Base-by-base conservation (phyloP, 768 basidiomycete genomes). In the Glaciozyma martinii region DNA sequence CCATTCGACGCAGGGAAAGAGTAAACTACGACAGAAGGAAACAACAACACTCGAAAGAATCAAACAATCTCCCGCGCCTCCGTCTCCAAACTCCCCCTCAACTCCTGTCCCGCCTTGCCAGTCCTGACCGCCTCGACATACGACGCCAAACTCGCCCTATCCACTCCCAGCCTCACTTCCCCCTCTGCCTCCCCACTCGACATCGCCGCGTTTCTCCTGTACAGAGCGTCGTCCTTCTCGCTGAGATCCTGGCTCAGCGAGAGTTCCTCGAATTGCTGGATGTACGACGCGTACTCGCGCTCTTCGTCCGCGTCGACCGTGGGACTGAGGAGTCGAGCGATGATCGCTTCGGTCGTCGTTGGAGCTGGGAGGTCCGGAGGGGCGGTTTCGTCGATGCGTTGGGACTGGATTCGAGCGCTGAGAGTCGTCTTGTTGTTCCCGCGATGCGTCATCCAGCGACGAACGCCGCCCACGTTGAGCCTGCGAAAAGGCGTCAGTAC, bases 391-490 rank as follows among this genome's bases (percentile, higher is more conserved):
- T 60, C 54, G 25, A 49, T 21, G 32, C 27, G 58, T 12, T 54
- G 44, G 16, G 44, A 33, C 18, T 40, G 56, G 50, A 57, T 46
- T 27, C 47, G 49, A 23, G n/a, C 46, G 52, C 46, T 19, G 29
- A 18, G 13, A 7, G 43, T 15, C 25, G 50, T 49, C 19, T 25
- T 44, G 21, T 29, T 16, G 42, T 52, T 49, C 10, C 43, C 42
- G 42, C 60, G 54, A 7, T 56, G 54, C 1, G 57, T 29, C 60
- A 90, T 89, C 87, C 87, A 89, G 23, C 84, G 81, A 33, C 86
- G 81, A 15, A 90, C 85, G 32, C 88, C 88, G 66, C 86, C 85
- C 65, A 90, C n/a, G 12, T 61, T 87, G 60, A 89, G 79, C 61
- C 87, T 89, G 66, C 58, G 30, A 27, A 42, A 30, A 53, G n/a